Conservation (phyloP, 177 flowering plant genomes). For the Vitis hybrid region DNA sequence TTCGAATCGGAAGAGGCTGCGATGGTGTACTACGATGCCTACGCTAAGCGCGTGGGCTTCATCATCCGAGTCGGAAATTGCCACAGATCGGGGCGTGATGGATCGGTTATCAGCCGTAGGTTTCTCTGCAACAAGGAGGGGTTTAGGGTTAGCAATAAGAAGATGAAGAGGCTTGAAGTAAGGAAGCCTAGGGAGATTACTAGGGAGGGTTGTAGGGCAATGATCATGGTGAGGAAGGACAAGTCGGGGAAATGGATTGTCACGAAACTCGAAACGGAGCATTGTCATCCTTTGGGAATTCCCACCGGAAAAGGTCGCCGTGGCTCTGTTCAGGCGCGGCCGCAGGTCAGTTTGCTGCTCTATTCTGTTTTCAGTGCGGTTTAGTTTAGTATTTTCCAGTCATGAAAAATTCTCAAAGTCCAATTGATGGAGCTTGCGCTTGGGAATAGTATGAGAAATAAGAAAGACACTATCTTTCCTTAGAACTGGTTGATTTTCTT, state of each 20-base stretch:
- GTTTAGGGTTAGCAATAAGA: neutral
- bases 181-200: slow-evolving; percentile 27
- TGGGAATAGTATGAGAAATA: too few relatives aligned
- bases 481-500: too few relatives aligned
- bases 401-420: too few relatives aligned
- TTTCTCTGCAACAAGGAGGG: slow-evolving; percentile 28
- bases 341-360: slow-evolving; percentile 9
- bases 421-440: too few relatives aligned
- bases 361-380: neutral
- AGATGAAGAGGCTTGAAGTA: neutral
- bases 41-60: slow-evolving; percentile 24
- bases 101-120: slow-evolving; percentile 14
- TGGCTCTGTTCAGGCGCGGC: slow-evolving; percentile 4
- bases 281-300: slow-evolving; percentile 24
- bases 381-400: neutral
- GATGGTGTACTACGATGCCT: slow-evolving; percentile 19
- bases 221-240: slow-evolving; percentile 32
- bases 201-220: slow-evolving; percentile 36
- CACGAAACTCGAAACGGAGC: slow-evolving; percentile 22
- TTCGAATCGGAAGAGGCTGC: slow-evolving; percentile 32
- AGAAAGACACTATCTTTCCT: too few relatives aligned
- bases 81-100: slow-evolving; percentile 19
- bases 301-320: slow-evolving; percentile 10
- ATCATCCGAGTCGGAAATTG: slow-evolving; percentile 13
- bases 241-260: slow-evolving; percentile 30